phyloP scores from a whole-genome alignment of 2,329 filamentous ascomycete genomes.

The Xylariaceae sp. region DNA sequence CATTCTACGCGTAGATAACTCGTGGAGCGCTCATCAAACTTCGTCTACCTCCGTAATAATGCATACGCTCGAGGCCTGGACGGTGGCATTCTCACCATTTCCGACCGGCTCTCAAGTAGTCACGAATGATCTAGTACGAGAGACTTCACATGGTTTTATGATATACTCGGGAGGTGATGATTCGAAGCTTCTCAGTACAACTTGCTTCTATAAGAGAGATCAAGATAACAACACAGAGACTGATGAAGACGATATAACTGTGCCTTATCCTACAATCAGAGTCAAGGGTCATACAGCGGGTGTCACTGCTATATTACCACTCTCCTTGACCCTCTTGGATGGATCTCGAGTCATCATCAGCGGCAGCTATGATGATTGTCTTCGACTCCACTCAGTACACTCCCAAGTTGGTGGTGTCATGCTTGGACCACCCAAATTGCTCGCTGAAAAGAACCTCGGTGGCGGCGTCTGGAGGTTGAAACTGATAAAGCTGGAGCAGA shows the following conservation, averaged over 20 bases:
- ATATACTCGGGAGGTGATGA: constrained; percentile 81
- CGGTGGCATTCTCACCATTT: constrained; percentile 63
- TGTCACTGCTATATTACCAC: constrained; percentile 83
- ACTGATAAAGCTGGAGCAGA: constrained; percentile 51
- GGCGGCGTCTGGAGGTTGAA: constrained; percentile 88
- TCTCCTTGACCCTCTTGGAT: constrained; percentile 53
- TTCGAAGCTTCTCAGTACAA: constrained; percentile 61
- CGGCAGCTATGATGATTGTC: constrained; percentile 87
- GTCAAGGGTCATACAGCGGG: constrained; percentile 76
- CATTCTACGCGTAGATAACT: constrained; percentile 56
- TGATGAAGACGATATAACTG: constrained; percentile 24
- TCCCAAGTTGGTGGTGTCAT: constrained; percentile 50
- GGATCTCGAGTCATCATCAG: constrained; percentile 71
- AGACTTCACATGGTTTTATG: constrained; percentile 40
- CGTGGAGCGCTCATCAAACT: constrained; percentile 47
- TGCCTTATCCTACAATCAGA: constrained; percentile 36
- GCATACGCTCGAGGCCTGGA: constrained; percentile 76
- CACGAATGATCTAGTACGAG: constrained; percentile 5
- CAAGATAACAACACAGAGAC: constrained; percentile 6
- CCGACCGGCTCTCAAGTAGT: background rate
- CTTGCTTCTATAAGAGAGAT: constrained; percentile 37
- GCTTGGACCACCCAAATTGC: constrained; percentile 53
- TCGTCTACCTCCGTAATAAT: constrained; percentile 50
- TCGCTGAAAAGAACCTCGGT: constrained; percentile 73
- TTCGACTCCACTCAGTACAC: constrained; percentile 69